Evolutionary conservation across 129 eudicot species (phyloP).

Genomic region (Centaurea solstitialis): DNA sequence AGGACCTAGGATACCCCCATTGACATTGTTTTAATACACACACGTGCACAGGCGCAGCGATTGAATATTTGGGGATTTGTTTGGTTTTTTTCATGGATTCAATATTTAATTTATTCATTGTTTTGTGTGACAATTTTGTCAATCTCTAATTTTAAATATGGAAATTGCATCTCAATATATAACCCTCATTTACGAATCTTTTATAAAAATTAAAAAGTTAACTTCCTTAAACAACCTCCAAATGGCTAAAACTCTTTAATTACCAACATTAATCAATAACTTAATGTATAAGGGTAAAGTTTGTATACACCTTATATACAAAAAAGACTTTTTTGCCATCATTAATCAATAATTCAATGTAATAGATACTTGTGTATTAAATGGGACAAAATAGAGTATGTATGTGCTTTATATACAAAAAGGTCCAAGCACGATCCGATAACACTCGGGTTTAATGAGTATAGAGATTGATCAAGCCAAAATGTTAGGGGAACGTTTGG

Average conservation of each 20-base stretch:
- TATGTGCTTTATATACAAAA: too few relatives aligned
- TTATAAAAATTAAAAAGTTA: neutral
- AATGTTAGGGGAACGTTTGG: neutral
- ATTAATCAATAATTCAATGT: neutral
- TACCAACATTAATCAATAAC: neutral
- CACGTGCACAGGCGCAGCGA: slow-evolving; percentile 36
- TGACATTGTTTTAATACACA: slow-evolving; percentile 8
- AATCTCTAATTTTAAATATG: neutral
- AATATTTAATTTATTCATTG: slow-evolving; percentile 12
- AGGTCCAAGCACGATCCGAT: neutral
- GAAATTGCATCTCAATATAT: neutral
- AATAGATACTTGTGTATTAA: too few relatives aligned
- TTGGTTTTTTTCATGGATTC: slow-evolving; percentile 26
- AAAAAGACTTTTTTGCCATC: neutral
- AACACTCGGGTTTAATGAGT: neutral
- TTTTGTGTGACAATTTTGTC: slow-evolving; percentile 22
- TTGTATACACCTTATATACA: too few relatives aligned
- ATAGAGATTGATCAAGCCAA: neutral
- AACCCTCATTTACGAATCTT: neutral
- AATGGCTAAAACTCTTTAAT: neutral
- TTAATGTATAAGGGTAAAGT: neutral
- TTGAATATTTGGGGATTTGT: slow-evolving; percentile 38
- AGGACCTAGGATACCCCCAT: slow-evolving; percentile 28
- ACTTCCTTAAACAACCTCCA: neutral
- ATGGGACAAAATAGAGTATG: too few relatives aligned